Conservation (phyloP, 73 alveolate genomes). For the Paramecium sonneborni region DNA sequence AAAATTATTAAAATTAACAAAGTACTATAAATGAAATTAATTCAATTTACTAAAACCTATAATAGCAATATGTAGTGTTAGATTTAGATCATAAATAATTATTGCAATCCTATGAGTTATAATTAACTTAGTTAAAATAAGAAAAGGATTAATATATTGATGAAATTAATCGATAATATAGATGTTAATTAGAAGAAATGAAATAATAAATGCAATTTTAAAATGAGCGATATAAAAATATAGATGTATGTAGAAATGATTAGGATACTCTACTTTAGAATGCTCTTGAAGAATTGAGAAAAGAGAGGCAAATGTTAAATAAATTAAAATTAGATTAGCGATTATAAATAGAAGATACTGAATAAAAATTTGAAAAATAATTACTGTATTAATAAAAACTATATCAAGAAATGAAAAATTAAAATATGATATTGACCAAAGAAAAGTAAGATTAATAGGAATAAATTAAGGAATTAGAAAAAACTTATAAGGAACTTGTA, state of each 20-base stretch:
- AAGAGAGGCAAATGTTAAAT: neutral
- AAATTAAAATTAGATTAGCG: slow-evolving; percentile 11
- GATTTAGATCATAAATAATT: neutral
- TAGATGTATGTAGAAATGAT: neutral
- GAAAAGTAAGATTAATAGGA: neutral
- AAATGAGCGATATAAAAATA: neutral
- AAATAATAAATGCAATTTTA: neutral
- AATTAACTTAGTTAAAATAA: neutral
- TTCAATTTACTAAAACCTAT: neutral
- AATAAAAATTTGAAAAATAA: neutral
- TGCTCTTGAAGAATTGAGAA: slow-evolving; percentile 14
- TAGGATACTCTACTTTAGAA: neutral
- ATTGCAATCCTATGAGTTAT: neutral
- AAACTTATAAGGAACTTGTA: neutral
- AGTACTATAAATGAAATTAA: neutral
- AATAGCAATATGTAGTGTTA: neutral
- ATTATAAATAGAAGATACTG: neutral
- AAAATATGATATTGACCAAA: neutral
- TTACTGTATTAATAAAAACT: neutral
- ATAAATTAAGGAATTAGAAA: neutral
- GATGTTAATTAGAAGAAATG: neutral
- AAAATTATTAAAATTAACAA: neutral
- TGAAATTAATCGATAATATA: neutral
- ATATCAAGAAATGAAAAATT: slow-evolving; percentile 18
- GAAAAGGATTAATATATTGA: neutral